phyloP scores from a whole-genome alignment of 139 green algal species.

The Haematococcus lacustris region DNA sequence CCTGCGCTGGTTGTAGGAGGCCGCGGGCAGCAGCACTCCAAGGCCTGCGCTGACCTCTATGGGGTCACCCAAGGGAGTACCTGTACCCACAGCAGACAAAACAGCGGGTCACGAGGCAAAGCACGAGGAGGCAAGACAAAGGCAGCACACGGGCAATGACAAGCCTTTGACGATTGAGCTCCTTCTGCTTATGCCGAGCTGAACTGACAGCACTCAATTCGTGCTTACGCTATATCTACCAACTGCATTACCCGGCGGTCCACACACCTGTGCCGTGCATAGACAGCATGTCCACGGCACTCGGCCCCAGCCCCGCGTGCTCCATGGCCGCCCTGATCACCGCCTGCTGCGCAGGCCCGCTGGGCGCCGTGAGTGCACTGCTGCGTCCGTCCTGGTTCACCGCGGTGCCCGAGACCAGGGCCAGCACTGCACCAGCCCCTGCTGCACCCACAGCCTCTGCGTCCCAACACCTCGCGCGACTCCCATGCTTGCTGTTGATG shows the following conservation, averaged over 20 bases:
- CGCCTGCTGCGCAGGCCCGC: conserved; percentile 75
- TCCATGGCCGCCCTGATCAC: conserved; percentile 54
- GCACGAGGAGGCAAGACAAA: conserved; percentile 4
- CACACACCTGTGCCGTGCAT: conserved; percentile 44
- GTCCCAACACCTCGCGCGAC: too few relatives aligned
- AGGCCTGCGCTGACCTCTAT: conserved; percentile 12
- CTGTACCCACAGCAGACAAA: conserved; percentile 2
- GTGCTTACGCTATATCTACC: background rate
- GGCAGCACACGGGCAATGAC: background rate
- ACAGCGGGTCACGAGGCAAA: too few relatives aligned
- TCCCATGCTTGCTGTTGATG: background rate
- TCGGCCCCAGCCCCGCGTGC: background rate
- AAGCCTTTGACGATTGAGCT: background rate
- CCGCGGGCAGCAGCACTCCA: background rate
- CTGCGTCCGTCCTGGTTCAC: conserved; percentile 71
- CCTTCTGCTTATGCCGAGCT: background rate
- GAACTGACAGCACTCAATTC: background rate
- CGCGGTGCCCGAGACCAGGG: conserved; percentile 25
- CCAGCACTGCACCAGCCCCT: too few relatives aligned
- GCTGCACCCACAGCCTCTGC: too few relatives aligned
- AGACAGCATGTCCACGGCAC: conserved; percentile 27
- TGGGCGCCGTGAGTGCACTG: conserved; percentile 78
- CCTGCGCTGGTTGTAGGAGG: background rate
- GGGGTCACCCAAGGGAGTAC: conserved; percentile 22
- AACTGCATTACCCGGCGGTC: conserved; percentile 22